Evolutionary conservation across 2,329 filamentous ascomycete genomes (phyloP), one percentile per base, ranked within the genome.

Genomic region (Fusarium sp.): DNA sequence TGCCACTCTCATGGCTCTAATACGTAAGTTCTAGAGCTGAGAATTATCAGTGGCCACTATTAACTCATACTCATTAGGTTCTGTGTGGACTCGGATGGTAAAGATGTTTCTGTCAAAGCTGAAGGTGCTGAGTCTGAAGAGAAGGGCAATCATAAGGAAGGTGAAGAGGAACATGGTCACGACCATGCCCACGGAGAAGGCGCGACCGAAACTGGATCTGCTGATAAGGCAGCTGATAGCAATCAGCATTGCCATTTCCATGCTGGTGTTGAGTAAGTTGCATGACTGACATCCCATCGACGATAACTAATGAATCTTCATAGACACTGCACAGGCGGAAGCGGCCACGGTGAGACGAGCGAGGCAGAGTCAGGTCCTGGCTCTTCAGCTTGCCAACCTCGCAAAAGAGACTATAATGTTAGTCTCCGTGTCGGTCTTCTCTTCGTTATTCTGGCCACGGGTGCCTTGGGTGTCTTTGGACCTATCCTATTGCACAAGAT

Each of bases 391-490:
- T 92, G 90, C 75, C 81, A 82, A 3, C 80, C 79, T 40, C 75
- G 78, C 8, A 74, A 80, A 32, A 79, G 84, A 55, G 80, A 91
- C 53, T 94, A 94, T 80, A 88, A 94, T 72, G 83, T 93, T 22
- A 83, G 84, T 2, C 83, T 94, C 4, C 87, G 92, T 11, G 84
- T 94, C 53, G 92, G 92, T 2, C 85, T 93, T 0, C 80, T 94
- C 22, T 94, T 94, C 74, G 91, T 89, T 34, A 88, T 94, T 47
- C 82, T 94, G 2, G 85, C 83, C 1, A 92, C 91, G 3, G 92
- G 91, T 71, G 84, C 85, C 0, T 83, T 94, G 25, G 91, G 90
- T 55, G 91, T 92, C 18, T 92, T 91, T 74, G 81, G 82, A 0
- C 92, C 92, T 1, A 90, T 94, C 46, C 73, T 93, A 22, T 80